Percentiles rank a stretch among this genome's conserved stretches.
Conservation (phyloP, 1,284 basidiomycete genomes). For the Pyrrhoderma lamaoense region DNA sequence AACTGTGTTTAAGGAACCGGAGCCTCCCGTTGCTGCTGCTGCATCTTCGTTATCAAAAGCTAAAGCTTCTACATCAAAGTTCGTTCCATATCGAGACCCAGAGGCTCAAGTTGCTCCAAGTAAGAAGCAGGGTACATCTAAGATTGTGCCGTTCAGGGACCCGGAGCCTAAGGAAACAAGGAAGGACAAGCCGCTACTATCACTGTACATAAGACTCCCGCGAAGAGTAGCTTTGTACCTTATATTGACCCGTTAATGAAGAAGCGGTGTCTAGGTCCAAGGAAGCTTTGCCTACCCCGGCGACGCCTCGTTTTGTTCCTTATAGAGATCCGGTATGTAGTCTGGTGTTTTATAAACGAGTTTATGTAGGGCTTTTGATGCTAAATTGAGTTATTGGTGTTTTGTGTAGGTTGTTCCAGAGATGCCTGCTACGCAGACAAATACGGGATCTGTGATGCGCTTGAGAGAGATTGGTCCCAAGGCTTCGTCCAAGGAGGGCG, state of each 20-base stretch:
- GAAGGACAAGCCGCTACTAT: background rate
- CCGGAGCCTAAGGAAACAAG: background rate
- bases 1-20: background rate
- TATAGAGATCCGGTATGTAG: slow-evolving; percentile 58
- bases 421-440: slow-evolving; percentile 24
- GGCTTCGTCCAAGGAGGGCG: slow-evolving; percentile 42
- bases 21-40: background rate
- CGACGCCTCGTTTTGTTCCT: slow-evolving; percentile 54
- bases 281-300: slow-evolving; percentile 24
- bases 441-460: slow-evolving; percentile 54
- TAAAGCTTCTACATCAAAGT: background rate
- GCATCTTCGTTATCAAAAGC: background rate
- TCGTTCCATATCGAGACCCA: slow-evolving; percentile 25
- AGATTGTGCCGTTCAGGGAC: slow-evolving; percentile 16
- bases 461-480: slow-evolving; percentile 39
- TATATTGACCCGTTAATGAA: slow-evolving; percentile 10
- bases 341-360: background rate
- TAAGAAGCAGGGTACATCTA: slow-evolving; percentile 3
- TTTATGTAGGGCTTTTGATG: no score
- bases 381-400: no score
- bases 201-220: slow-evolving; percentile 28
- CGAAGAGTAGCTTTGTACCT: slow-evolving; percentile 12
- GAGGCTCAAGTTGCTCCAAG: no score
- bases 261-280: background rate
- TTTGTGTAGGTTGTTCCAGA: slow-evolving; percentile 19